Conservation (phyloP, 2,329 filamentous ascomycete species). For the Trichoderma asperellum region DNA sequence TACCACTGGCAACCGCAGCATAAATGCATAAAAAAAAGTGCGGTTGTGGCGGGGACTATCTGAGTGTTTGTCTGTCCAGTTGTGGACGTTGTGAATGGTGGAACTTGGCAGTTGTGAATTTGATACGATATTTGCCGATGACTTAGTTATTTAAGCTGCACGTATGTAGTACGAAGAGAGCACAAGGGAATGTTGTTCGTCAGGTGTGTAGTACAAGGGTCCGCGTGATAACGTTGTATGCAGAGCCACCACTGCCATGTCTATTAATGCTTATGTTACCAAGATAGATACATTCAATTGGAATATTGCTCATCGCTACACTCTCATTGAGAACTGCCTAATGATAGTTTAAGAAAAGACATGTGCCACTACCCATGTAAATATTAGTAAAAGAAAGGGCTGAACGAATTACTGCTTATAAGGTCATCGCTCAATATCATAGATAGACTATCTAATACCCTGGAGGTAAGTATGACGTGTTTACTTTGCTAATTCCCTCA, state of each 20-base stretch:
- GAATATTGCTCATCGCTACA: background rate
- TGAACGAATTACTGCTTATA: background rate
- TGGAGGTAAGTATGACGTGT: background rate
- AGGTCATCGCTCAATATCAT: background rate
- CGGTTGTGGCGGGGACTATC: background rate
- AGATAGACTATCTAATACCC: background rate
- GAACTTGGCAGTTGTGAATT: background rate
- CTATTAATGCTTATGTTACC: background rate
- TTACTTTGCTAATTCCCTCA: background rate
- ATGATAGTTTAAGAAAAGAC: background rate
- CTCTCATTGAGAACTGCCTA: background rate
- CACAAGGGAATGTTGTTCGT: background rate
- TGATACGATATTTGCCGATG: background rate
- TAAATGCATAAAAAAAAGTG: background rate
- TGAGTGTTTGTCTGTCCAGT: background rate
- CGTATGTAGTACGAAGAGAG: background rate
- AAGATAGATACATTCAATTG: background rate
- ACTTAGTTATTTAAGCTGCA: background rate
- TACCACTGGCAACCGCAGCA: background rate
- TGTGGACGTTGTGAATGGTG: background rate
- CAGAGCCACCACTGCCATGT: background rate
- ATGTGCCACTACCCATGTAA: background rate
- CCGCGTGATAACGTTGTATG: background rate
- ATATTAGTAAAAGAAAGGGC: background rate
- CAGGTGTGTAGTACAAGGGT: background rate